Evolutionary conservation across 169 alveolate species (phyloP), one percentile per base, ranked within the genome.

Genomic region (Cryptosporidium viatorum): DNA sequence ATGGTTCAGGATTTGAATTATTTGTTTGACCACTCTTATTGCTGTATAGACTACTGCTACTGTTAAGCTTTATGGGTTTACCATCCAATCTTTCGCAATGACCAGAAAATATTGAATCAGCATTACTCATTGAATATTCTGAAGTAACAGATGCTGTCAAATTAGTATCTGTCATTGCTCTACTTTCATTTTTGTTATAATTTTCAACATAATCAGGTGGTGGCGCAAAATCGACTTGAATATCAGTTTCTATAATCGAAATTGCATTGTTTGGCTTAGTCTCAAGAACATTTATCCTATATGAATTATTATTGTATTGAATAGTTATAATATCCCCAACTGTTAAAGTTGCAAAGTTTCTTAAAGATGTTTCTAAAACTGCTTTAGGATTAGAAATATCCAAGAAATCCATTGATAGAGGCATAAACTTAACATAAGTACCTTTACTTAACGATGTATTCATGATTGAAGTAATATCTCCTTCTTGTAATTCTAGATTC

Each of bases 371-470:
- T 92, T 97, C 99, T 39, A 97, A 91, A 95, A 97, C 98, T 26
- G 99, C 98, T 70, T 96, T 96, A n/a, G 98, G 99, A 84, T 97
- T 97, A 9, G 98, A 95, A 52, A 97, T 93, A 91, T 97, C 98
- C 92, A 97, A 96, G 92, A 96, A 97, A 67, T 95, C 98, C 62
- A 96, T 95, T 67, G 93, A 85, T 69, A 95, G 96, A n/a, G 99
- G 99, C 86, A 95, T 94, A 48, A 97, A 80, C 84, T 96, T 95
- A 70, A 96, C 97, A 91, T 95, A 97, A 14, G 94, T 95, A 48
- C 98, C 99, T 86, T 96, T 96, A 2, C 94, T 95, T 41, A 97
- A 91, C 37, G 95, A 93, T 0, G 94, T 96, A 92, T 95, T 96
- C 70, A 95, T 94, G 68, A 97, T 92, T 55, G 96, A 91, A 29